Evolutionary conservation across 495 filamentous ascomycete species (phyloP).

Genomic region (Astrothelium subdiscretum): DNA sequence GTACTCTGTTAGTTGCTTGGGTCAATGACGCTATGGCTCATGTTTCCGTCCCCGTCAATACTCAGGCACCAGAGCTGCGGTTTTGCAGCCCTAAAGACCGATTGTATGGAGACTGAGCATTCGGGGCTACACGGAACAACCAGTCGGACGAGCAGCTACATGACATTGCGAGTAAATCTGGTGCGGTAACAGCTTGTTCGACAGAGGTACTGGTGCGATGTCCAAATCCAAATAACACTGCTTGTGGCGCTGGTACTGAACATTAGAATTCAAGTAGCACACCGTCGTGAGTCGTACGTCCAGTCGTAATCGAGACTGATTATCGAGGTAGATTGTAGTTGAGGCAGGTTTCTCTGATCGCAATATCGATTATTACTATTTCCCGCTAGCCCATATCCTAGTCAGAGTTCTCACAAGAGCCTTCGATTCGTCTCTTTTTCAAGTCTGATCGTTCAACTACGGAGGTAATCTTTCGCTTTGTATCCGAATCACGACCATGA

Average conservation of each 20-base stretch:
- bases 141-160: background rate
- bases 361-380: background rate
- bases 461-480: slow-evolving; percentile 1
- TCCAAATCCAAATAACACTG: background rate
- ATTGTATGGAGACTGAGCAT: too few relatives aligned
- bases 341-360: background rate
- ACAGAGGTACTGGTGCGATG: background rate
- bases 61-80: too few relatives aligned
- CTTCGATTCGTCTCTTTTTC: background rate
- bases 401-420: background rate
- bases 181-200: background rate
- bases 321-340: background rate
- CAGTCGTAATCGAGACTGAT: background rate
- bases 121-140: background rate
- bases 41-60: too few relatives aligned
- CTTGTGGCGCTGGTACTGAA: background rate
- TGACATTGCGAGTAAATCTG: background rate
- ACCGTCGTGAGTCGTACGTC: background rate
- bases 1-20: background rate
- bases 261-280: background rate
- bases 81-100: too few relatives aligned
- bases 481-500: background rate
- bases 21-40: too few relatives aligned
- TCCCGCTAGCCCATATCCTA: background rate
- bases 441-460: background rate